Evolutionary conservation across 2,329 filamentous ascomycete genomes (phyloP), one percentile per base, ranked within the genome.

Genomic region (Daldinia sp.): DNA sequence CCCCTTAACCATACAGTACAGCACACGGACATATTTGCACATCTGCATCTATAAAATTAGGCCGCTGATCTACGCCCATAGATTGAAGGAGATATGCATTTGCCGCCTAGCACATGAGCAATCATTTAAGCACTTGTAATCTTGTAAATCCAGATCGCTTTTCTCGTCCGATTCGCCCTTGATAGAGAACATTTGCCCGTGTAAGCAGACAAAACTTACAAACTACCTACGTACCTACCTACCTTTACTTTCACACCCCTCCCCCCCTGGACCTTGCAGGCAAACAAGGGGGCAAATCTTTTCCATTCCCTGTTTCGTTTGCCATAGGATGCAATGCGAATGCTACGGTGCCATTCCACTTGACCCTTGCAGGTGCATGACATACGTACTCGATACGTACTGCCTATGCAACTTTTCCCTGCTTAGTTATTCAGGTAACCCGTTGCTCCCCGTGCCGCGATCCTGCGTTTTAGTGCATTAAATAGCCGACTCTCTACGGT

Each of bases 401-500:
- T 19, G 8, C 30, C n/a, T 45, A 27, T 62, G 17, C 37, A 25
- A 23, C 23, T 27, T 29, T 41, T 25, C n/a, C 27, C 30, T 56
- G 47, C 10, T 17, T 21, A 13, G 30, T 49, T 67, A 65, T 65
- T 62, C 58, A 67, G 58, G 55, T 67, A 67, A 57, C 45, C 62
- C 61, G 60, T 66, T 50, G 63, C 45, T 60, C 55, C 55, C 63
- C 52, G 64, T 67, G 64, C 64, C 64, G 58, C 45, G 61, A 58
- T 64, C 52, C 64, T 67, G 64, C 58, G 54, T 64, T 67, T 64
- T 67, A 64, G 61, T 55, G 61, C 64, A 67, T 65, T 62, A 67
- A 66, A 67, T 65, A 63, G 58, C 65, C 65, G 65, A 66, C 29
- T 61, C 62, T 68, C 64, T 64, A 65, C 64, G 64, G 64, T 67